phyloP scores from a whole-genome alignment of 495 filamentous ascomycete genomes.

The Extremus antarcticus region DNA sequence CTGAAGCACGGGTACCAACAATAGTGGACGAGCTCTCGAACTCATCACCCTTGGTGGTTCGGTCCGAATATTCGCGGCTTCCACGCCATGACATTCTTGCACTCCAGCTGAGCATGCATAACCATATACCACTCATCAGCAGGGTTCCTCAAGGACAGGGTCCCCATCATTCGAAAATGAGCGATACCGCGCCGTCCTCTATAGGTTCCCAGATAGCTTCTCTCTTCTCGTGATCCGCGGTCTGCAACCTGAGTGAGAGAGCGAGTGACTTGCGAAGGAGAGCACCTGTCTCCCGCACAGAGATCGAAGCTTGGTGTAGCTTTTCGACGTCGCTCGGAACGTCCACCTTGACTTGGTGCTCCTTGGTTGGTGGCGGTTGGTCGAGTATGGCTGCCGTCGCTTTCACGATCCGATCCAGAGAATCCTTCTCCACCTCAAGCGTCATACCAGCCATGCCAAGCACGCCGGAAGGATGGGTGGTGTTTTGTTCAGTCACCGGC shows the following conservation, averaged over 20 bases:
- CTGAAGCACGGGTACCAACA: too few species aligned
- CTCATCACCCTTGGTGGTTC: too few species aligned
- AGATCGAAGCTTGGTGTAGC: not conserved
- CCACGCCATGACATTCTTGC: too few species aligned
- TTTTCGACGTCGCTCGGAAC: not conserved
- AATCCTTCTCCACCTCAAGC: not conserved
- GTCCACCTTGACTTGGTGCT: not conserved
- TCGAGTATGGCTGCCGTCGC: conserved; percentile 2
- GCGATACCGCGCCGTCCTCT: conserved; percentile 4
- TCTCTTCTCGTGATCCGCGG: not conserved
- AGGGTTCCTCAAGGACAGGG: too few species aligned
- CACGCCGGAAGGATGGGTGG: conserved; percentile 36
- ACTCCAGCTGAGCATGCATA: too few species aligned
- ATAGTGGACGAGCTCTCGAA: too few species aligned
- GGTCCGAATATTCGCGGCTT: too few species aligned
- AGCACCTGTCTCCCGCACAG: not conserved
- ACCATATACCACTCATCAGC: too few species aligned
- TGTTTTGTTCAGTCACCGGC: conserved; percentile 27
- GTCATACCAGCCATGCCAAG: conserved; percentile 30
- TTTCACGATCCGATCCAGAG: not conserved
- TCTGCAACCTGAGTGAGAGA: conserved; percentile 7
- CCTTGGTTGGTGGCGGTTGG: not conserved
- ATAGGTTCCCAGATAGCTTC: conserved; percentile 4
- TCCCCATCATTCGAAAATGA: conserved; percentile 6
- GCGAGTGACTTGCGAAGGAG: not conserved